A percentile compares a stretch with the other conserved stretches of the same genome.
These are phyloP conservation scores for Nematocida homosporus DNA, from an alignment of 371 early-diverging fungal genomes.

Conservation along the genomic window DNA sequence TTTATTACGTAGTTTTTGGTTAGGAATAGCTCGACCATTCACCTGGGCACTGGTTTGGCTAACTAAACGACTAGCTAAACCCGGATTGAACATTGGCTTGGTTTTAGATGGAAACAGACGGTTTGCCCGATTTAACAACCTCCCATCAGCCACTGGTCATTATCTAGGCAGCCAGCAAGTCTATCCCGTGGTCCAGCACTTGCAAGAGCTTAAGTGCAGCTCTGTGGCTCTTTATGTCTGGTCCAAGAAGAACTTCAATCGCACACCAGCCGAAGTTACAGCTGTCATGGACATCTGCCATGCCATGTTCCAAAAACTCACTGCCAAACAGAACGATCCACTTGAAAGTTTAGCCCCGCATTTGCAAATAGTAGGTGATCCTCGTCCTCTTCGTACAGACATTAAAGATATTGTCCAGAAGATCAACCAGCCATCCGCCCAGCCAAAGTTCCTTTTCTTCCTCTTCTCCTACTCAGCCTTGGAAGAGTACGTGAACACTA, in stretches of 20 bases:
- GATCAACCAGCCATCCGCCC: background rate
- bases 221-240: constrained; percentile 92
- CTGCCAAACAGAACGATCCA: constrained; percentile 15
- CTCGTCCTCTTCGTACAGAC: background rate
- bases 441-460: constrained; percentile 66
- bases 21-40: background rate
- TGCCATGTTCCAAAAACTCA: constrained; percentile 70
- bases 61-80: background rate
- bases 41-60: background rate
- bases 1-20: background rate
- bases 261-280: constrained; percentile 78
- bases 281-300: constrained; percentile 76
- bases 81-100: constrained; percentile 71
- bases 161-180: constrained; percentile 54
- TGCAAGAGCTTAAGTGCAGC: constrained; percentile 76
- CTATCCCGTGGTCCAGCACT: constrained; percentile 75
- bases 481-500: constrained; percentile 71
- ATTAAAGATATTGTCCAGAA: background rate
- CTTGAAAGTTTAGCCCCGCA: background rate
- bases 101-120: constrained; percentile 97
- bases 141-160: constrained; percentile 20
- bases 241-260: constrained; percentile 88
- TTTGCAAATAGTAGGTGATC: constrained; percentile 27
- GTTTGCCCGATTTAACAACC: constrained; percentile 69
- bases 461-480: constrained; percentile 91